Evolutionary conservation across 768 basidiomycete genomes (phyloP), one percentile per base, ranked within the genome.

Genomic region (Neoboletus brunneissimus): DNA sequence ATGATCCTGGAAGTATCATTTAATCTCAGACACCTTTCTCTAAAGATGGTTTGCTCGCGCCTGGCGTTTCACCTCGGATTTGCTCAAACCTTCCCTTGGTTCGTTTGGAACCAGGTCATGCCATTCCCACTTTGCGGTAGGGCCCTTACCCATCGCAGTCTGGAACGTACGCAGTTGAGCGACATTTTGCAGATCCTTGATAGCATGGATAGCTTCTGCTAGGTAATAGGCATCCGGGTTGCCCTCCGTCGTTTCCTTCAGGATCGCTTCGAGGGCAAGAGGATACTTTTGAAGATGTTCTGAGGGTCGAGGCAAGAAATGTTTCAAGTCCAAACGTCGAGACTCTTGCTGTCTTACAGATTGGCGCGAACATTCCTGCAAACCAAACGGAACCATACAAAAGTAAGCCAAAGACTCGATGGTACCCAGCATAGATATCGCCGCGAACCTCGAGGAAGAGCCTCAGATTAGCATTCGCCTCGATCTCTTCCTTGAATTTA

Each of bases 121-220:
- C 94, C 94, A 98, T 61, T 94, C 90, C 79, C 89, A 86, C 67
- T 91, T 93, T 4, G 80, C 83, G 2, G 88, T 84, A 2, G 82
- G 77, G 5, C 93, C 94, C 64, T 84, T 84, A 15, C 91, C 85
- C 87, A 92, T 94, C 0, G 91, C 88, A 41, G 84, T 80, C 69
- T 98, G 94, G 84, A 95, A 98, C 5, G 93, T 91, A 60, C 87
- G 81, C 47, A 97, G 73, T 68, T 93, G 90, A 1, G 91, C 87
- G 5, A 92, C 81, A 6, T 82, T 81, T 59, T 93, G 90, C 54
- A 98, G 73, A 59, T 83, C 88, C 66, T 87, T 86, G 69, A 98
- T 92, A 0, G 91, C 86, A 48, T 84, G 83, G 42, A 92, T 86
- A 3, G 95, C 94, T 64, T 93, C 86, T n/a, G 78, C 73, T 54